Evolutionary conservation across 106 monocot genomes (phyloP).

Genomic region (Acorus gramineus): DNA sequence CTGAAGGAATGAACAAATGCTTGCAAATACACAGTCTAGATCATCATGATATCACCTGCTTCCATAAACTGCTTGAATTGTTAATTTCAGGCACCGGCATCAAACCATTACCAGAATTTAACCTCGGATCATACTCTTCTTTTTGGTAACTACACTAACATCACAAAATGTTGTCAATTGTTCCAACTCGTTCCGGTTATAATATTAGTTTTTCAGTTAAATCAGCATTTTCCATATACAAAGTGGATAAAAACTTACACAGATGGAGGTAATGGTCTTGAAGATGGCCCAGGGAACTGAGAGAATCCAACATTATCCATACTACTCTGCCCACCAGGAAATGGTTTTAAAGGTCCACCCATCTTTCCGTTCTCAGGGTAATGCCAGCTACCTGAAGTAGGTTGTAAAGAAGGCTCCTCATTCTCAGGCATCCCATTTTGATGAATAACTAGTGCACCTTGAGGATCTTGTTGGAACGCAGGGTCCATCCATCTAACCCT

Average conservation of each 20-base stretch:
- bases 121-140: conserved; percentile 52
- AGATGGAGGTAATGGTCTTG: conserved; percentile 75
- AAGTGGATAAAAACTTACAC: conserved; percentile 23
- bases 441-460: conserved; percentile 22
- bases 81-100: conserved; percentile 43
- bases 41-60: conserved; percentile 45
- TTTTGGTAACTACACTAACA: conserved; percentile 42
- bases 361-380: conserved; percentile 26
- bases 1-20: neutral
- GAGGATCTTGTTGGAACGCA: conserved; percentile 19
- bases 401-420: conserved; percentile 24
- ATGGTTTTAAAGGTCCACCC: conserved; percentile 34
- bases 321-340: conserved; percentile 25
- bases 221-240: neutral
- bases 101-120: conserved; percentile 28
- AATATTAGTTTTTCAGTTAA: neutral
- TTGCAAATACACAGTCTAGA: neutral
- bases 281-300: conserved; percentile 65
- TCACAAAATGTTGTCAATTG: neutral
- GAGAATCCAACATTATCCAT: conserved; percentile 34
- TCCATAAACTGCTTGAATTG: conserved; percentile 40
- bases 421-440: conserved; percentile 28
- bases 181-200: neutral
- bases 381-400: conserved; percentile 13
- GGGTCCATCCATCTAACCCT: conserved; percentile 19